Percentiles rank a stretch among this genome's conserved stretches.
Evolutionary conservation across 1,284 basidiomycete species (phyloP).

Genomic region (Moniliella sp.): DNA sequence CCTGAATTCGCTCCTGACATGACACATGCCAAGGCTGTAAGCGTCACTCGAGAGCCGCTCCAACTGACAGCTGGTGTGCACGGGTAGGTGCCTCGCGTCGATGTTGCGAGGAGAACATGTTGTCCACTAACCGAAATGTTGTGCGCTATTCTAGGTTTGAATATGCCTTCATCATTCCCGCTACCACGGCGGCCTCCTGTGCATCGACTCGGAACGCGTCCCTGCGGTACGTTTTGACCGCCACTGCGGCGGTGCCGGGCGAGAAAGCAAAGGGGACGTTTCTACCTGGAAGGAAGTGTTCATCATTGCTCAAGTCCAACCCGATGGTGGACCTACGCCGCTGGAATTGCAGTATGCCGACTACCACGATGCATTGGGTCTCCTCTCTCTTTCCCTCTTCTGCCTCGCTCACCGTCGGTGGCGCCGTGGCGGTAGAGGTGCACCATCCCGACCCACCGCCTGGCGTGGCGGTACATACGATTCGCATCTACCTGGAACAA

Average conservation of each 20-base stretch:
- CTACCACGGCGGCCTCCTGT: slow-evolving; percentile 21
- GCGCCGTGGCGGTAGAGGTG: slow-evolving; percentile 16
- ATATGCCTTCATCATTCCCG: slow-evolving; percentile 29
- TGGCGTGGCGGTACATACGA: slow-evolving; percentile 21
- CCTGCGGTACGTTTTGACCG: slow-evolving; percentile 23
- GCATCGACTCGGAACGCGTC: slow-evolving; percentile 26
- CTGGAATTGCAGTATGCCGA: slow-evolving; percentile 30
- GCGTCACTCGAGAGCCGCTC: no score
- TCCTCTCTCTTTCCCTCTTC: slow-evolving; percentile 22
- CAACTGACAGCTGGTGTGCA: no score
- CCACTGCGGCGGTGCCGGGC: slow-evolving; percentile 23
- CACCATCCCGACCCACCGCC: slow-evolving; percentile 27
- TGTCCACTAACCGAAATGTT: no score
- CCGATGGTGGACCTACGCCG: slow-evolving; percentile 22
- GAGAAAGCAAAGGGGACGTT: slow-evolving; percentile 16
- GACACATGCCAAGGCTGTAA: no score
- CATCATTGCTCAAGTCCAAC: slow-evolving; percentile 20
- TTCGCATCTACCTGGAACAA: slow-evolving; percentile 27
- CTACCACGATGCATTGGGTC: slow-evolving; percentile 25
- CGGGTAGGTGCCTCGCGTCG: no score
- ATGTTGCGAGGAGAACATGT: no score
- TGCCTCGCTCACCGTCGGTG: slow-evolving; percentile 28
- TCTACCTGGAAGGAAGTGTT: slow-evolving; percentile 23
- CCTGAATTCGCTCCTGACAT: no score
- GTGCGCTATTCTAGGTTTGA: no score